Conservation (phyloP, 2,329 filamentous ascomycete genomes). For the Talaromyces sp. region DNA sequence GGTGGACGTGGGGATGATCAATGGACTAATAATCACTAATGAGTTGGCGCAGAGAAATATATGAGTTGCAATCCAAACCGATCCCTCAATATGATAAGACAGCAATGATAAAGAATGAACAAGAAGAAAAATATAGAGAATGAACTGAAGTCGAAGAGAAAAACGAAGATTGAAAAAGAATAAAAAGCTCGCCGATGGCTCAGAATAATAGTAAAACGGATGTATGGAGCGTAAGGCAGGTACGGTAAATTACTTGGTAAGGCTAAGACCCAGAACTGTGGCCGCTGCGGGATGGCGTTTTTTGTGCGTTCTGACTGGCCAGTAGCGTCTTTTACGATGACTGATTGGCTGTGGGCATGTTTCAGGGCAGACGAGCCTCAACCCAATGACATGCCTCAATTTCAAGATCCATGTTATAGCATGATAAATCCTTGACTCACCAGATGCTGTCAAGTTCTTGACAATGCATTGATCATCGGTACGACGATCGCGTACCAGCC, state of each 20-base stretch:
- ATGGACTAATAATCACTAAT: neutral
- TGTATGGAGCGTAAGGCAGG: neutral
- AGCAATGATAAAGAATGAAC: neutral
- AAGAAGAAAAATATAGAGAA: neutral
- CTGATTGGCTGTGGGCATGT: neutral
- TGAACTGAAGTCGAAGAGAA: neutral
- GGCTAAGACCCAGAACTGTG: neutral
- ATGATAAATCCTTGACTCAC: neutral
- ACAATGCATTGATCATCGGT: neutral
- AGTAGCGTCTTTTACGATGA: neutral
- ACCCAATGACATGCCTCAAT: neutral
- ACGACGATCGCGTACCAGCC: neutral
- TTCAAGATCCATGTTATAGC: too few species aligned
- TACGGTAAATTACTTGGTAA: neutral
- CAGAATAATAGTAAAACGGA: neutral
- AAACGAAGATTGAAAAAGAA: neutral
- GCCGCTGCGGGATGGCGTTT: conserved; percentile 1
- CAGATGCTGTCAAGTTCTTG: too few species aligned
- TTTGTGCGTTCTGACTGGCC: neutral
- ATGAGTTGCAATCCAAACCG: neutral
- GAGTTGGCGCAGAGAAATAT: neutral
- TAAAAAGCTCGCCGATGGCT: too few species aligned
- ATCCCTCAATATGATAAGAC: neutral
- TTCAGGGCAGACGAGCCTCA: conserved; percentile 4
- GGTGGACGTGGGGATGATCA: conserved; percentile 2